Evolutionary conservation across 2,329 filamentous ascomycete species (phyloP).

Genomic region (Rosellinia necatrix): DNA sequence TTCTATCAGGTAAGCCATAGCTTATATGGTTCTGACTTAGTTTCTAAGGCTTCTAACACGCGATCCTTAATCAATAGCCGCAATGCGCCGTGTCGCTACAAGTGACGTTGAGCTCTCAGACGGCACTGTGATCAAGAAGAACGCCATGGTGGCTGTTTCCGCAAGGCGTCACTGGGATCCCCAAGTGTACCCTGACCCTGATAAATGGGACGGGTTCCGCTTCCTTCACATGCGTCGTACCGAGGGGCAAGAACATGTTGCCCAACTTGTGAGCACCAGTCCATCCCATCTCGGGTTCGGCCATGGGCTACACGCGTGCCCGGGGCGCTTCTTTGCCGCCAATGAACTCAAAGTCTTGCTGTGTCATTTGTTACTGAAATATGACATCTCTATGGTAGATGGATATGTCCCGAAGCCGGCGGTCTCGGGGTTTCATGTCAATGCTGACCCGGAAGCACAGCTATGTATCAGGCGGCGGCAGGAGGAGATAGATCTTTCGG

Average conservation of each 20-base stretch:
- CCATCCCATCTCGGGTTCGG: constrained; percentile 8
- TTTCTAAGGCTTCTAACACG: background rate
- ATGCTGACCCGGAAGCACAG: too few species aligned
- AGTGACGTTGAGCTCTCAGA: constrained; percentile 17
- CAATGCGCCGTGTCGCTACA: constrained; percentile 1
- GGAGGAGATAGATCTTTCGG: too few species aligned
- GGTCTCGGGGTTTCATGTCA: too few species aligned
- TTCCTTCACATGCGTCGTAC: constrained; percentile 9
- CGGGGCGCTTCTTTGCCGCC: constrained; percentile 20
- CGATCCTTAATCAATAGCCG: background rate
- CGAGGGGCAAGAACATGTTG: constrained; percentile 6
- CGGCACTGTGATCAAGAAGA: constrained; percentile 13
- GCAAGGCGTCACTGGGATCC: constrained; percentile 6
- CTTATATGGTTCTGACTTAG: background rate
- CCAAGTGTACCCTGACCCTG: constrained; percentile 4
- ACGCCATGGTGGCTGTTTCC: constrained; percentile 1
- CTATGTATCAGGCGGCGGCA: too few species aligned
- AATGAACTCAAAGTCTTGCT: constrained; percentile 19
- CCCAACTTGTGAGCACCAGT: constrained; percentile 13
- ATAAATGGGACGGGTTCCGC: constrained; percentile 18
- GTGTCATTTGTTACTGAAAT: constrained; percentile 17
- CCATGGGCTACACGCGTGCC: constrained; percentile 14
- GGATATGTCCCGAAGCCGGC: too few species aligned
- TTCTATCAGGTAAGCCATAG: constrained; percentile 2
- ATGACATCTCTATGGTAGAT: constrained; percentile 8